Conservation (phyloP, 73 alveolate species). For the Uronychia setigera region DNA sequence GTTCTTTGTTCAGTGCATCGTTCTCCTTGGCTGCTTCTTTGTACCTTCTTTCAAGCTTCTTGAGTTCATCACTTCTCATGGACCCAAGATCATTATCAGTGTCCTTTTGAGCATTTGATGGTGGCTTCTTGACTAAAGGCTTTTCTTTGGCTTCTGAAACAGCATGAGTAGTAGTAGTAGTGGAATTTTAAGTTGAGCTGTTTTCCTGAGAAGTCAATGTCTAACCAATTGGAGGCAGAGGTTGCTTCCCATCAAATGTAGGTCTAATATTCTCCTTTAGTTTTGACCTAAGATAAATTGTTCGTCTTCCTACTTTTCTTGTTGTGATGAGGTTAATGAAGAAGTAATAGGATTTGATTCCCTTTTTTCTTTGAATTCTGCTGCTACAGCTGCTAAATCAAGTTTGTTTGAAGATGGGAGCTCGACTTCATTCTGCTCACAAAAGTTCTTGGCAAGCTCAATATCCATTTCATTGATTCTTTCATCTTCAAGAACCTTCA, state of each 20-base stretch:
- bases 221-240: not conserved
- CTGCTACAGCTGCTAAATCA: not conserved
- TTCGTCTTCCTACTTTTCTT: too few species aligned
- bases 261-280: not conserved
- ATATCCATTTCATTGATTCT: constrained; percentile 36
- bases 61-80: constrained; percentile 32
- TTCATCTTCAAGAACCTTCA: constrained; percentile 52
- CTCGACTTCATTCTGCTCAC: constrained; percentile 16
- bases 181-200: not conserved
- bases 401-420: not conserved
- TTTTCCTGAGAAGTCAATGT: not conserved
- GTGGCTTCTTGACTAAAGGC: constrained; percentile 25
- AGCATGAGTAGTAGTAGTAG: not conserved
- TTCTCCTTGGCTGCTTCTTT: constrained; percentile 44
- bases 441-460: constrained; percentile 57
- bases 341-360: not conserved
- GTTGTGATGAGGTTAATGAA: not conserved
- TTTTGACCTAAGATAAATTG: too few species aligned
- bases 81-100: constrained; percentile 48
- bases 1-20: constrained; percentile 34
- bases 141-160: constrained; percentile 22
- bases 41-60: constrained; percentile 36
- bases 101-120: too few species aligned
- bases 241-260: not conserved
- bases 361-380: not conserved